A percentile compares a stretch with the other conserved stretches of the same genome.
Evolutionary conservation across 768 basidiomycete genomes (phyloP).

Genomic region (Auriscalpium orientale): DNA sequence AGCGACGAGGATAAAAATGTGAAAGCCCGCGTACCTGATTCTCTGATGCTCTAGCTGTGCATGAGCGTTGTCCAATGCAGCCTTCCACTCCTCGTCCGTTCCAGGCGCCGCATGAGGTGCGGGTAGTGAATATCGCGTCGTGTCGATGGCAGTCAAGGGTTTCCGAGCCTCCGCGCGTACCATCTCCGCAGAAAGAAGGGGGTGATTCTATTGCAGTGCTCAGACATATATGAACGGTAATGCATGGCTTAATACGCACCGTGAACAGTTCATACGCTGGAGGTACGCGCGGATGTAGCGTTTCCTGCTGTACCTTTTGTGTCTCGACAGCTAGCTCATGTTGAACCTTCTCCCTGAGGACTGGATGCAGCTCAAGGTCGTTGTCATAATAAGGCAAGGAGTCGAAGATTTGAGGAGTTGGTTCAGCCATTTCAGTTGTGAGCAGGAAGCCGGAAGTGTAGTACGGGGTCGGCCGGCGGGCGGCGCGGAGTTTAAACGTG

Average conservation of each 20-base stretch:
- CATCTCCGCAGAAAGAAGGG: constrained; percentile 65
- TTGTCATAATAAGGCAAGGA: constrained; percentile 94
- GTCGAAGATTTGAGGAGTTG: constrained; percentile 51
- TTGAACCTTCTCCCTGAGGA: constrained; percentile 68
- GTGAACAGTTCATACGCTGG: constrained; percentile 58
- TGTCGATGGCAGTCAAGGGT: constrained; percentile 61
- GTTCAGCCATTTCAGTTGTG: not conserved
- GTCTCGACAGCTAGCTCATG: constrained; percentile 68
- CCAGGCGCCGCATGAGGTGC: constrained; percentile 53
- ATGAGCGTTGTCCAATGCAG: constrained; percentile 66
- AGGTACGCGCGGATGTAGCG: constrained; percentile 68
- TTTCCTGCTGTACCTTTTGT: constrained; percentile 39
- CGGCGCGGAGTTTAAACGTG: constrained; percentile 13
- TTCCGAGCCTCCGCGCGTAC: constrained; percentile 64
- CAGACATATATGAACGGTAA: not conserved
- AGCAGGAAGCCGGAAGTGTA: not conserved
- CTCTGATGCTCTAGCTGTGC: constrained; percentile 83
- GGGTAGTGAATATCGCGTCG: constrained; percentile 66
- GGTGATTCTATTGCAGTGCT: constrained; percentile 44
- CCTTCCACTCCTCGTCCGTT: constrained; percentile 71
- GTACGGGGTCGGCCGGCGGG: not conserved
- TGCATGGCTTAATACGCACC: constrained; percentile 38
- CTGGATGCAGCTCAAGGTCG: constrained; percentile 71
- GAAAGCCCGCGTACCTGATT: constrained; percentile 45
- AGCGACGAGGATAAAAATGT: not conserved